phyloP scores from a whole-genome alignment of 352 stramenopile genomes.

The Phytophthora europaea region DNA sequence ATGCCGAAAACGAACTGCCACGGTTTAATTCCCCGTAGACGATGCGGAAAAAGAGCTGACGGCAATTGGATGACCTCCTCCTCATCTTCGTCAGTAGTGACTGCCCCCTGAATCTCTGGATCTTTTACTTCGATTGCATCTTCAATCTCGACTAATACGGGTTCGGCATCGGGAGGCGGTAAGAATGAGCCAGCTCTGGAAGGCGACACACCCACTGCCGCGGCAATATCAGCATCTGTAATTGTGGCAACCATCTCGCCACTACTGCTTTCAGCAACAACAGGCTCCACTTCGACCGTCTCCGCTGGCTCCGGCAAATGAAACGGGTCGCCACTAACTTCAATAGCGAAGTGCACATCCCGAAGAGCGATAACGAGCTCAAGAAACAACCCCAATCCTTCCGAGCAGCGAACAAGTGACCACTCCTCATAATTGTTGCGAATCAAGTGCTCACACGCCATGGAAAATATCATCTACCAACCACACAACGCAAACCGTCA shows the following conservation, averaged over 20 bases:
- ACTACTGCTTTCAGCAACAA: constrained; percentile 18
- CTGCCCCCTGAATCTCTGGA: constrained; percentile 22
- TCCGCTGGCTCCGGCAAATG: constrained; percentile 26
- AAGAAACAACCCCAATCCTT: constrained; percentile 77
- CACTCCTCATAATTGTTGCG: constrained; percentile 84
- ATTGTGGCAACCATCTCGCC: constrained; percentile 42
- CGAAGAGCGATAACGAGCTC: constrained; percentile 82
- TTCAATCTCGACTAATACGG: constrained; percentile 26
- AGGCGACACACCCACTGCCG: constrained; percentile 35
- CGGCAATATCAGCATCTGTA: constrained; percentile 46
- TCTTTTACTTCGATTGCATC: constrained; percentile 14
- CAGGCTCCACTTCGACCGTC: constrained; percentile 22
- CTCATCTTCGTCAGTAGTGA: constrained; percentile 21
- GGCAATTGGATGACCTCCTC: constrained; percentile 60
- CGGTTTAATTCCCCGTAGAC: constrained; percentile 80
- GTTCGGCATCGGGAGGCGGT: constrained; percentile 22
- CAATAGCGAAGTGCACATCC: constrained; percentile 76
- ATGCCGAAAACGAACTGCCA: constrained; percentile 89
- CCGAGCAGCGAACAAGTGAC: constrained; percentile 78
- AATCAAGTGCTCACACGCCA: constrained; percentile 78
- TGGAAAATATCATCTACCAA: constrained; percentile 80
- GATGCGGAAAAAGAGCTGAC: constrained; percentile 71
- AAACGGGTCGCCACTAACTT: constrained; percentile 72
- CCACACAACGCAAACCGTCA: constrained; percentile 4
- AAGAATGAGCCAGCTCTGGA: constrained; percentile 41